Percentiles rank a stretch among this genome's conserved stretches.
Evolutionary conservation across 345 rosid genomes (phyloP).

Genomic region (Toxicodendron radicans): DNA sequence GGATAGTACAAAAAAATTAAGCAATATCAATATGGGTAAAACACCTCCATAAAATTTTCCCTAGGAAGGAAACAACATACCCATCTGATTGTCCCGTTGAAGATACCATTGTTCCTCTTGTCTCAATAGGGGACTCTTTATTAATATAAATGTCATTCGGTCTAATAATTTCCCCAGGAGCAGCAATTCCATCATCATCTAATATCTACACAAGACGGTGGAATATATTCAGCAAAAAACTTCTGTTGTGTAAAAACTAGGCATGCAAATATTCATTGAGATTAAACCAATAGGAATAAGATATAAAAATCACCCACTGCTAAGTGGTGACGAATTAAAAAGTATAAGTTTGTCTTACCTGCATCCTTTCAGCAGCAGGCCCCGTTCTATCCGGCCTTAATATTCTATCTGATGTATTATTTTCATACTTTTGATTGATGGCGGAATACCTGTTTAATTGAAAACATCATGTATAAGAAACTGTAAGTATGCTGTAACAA

Average conservation of each 20-base stretch:
- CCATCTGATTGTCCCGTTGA: slow-evolving; percentile 41
- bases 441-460: slow-evolving; percentile 48
- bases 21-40: slow-evolving; percentile 7
- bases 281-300: neutral
- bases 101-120: slow-evolving; percentile 32
- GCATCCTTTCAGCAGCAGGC: slow-evolving; percentile 63
- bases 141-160: slow-evolving; percentile 61
- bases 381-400: slow-evolving; percentile 69
- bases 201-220: slow-evolving; percentile 46
- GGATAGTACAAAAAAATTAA: slow-evolving; percentile 25
- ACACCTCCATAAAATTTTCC: slow-evolving; percentile 14
- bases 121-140: slow-evolving; percentile 58
- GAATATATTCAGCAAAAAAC: neutral
- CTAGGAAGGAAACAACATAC: slow-evolving; percentile 36
- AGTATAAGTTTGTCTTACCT: slow-evolving; percentile 40
- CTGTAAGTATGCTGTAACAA: neutral
- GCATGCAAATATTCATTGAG: neutral
- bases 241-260: neutral
- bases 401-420: slow-evolving; percentile 53
- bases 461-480: slow-evolving; percentile 14
- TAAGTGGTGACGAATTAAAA: neutral
- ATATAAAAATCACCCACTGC: neutral
- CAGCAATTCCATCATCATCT: slow-evolving; percentile 84
- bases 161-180: slow-evolving; percentile 90
- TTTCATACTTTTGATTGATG: slow-evolving; percentile 47